Evolutionary conservation across 345 rosid genomes (phyloP).

Genomic region (Clausena lansium): DNA sequence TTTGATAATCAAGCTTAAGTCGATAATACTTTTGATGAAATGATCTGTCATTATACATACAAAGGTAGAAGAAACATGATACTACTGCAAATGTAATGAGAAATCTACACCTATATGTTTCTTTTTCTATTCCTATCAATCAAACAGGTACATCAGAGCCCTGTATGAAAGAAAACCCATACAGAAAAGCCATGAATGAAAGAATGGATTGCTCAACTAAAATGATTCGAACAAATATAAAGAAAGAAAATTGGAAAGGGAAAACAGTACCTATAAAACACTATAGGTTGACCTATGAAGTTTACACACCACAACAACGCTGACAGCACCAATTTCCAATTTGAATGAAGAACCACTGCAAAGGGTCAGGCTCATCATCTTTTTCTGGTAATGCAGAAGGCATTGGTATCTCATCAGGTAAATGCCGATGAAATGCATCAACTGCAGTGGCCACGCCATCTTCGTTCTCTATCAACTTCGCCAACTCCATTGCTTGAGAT

Average conservation of each 20-base stretch:
- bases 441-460: slow-evolving; percentile 94
- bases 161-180: slow-evolving; percentile 36
- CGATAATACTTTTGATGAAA: neutral
- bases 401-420: slow-evolving; percentile 69
- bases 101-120: neutral
- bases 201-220: slow-evolving; percentile 35
- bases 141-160: slow-evolving; percentile 1
- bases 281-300: slow-evolving; percentile 12
- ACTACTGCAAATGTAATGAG: neutral
- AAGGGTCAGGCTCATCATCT: slow-evolving; percentile 46
- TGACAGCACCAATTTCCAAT: slow-evolving; percentile 68
- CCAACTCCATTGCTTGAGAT: slow-evolving; percentile 62
- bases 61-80: slow-evolving; percentile 1
- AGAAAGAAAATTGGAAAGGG: slow-evolving; percentile 1
- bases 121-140: neutral
- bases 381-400: slow-evolving; percentile 38
- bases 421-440: slow-evolving; percentile 84
- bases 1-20: slow-evolving; percentile 4
- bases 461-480: slow-evolving; percentile 78
- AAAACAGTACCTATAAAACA: slow-evolving; percentile 17
- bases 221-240: slow-evolving; percentile 8
- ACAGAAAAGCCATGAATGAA: slow-evolving; percentile 27
- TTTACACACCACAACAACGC: slow-evolving; percentile 40
- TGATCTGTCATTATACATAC: slow-evolving; percentile 7
- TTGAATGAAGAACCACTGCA: slow-evolving; percentile 64